Conservation (phyloP, 345 rosid species). For the Gossypium mustelinum region DNA sequence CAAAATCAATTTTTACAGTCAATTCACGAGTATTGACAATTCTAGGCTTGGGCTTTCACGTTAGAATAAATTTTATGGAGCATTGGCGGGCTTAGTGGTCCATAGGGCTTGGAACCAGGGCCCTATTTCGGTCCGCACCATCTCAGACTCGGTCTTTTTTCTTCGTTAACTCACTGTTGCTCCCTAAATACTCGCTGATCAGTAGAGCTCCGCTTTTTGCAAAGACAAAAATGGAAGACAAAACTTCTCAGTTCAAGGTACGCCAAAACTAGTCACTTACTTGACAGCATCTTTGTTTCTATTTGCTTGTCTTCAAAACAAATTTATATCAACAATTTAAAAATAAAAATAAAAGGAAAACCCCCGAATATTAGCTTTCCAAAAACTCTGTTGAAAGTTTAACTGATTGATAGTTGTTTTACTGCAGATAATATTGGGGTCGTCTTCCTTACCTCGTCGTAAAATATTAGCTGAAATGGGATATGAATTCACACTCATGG, state of each 20-base stretch:
- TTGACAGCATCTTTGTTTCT: neutral
- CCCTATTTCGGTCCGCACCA: neutral
- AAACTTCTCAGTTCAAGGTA: slow-evolving; percentile 48
- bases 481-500: slow-evolving; percentile 72
- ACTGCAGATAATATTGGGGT: slow-evolving; percentile 77
- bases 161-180: neutral
- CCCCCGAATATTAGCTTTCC: neutral
- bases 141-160: no score
- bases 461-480: slow-evolving; percentile 78
- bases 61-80: neutral
- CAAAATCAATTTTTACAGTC: no score
- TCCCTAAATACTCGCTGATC: neutral
- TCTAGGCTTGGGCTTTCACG: neutral
- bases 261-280: neutral
- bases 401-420: neutral
- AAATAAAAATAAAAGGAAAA: no score
- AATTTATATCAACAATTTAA: neutral
- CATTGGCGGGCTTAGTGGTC: neutral
- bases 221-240: slow-evolving; percentile 36
- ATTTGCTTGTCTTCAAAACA: neutral
- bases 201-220: neutral
- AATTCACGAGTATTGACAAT: no score
- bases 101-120: no score
- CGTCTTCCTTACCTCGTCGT: slow-evolving; percentile 69
- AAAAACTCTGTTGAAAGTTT: neutral